These are phyloP conservation scores for Ensete glaucum DNA, from an alignment of 176 grass and related monocot species.

Conservation along the genomic window DNA sequence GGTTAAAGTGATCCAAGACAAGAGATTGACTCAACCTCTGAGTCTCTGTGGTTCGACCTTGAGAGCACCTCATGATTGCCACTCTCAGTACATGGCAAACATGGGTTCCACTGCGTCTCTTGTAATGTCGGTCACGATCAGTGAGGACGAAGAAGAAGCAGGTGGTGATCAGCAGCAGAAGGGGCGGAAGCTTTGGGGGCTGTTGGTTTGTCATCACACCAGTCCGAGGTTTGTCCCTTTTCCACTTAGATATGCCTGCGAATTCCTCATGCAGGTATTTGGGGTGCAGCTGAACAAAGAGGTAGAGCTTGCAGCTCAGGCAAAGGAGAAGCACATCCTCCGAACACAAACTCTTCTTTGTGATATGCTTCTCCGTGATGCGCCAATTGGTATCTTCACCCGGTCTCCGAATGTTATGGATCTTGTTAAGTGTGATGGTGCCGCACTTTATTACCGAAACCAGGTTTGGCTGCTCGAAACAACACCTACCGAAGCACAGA, in stretches of 20 bases:
- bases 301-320: slow-evolving; percentile 65
- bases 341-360: slow-evolving; percentile 80
- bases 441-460: slow-evolving; percentile 73
- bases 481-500: slow-evolving; percentile 54
- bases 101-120: slow-evolving; percentile 88
- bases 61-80: slow-evolving; percentile 81
- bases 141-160: slow-evolving; percentile 59
- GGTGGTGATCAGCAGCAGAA: slow-evolving; percentile 40
- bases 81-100: slow-evolving; percentile 93
- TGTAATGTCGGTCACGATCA: slow-evolving; percentile 92
- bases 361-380: slow-evolving; percentile 88
- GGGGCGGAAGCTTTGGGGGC: slow-evolving; percentile 76
- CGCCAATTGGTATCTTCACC: slow-evolving; percentile 85
- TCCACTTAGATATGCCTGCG: slow-evolving; percentile 87
- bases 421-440: slow-evolving; percentile 78
- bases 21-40: slow-evolving; percentile 47
- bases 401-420: slow-evolving; percentile 88
- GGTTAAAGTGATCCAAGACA: slow-evolving; percentile 73
- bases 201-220: slow-evolving; percentile 89
- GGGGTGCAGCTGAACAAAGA: slow-evolving; percentile 90
- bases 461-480: slow-evolving; percentile 59
- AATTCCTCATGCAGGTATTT: slow-evolving; percentile 95
- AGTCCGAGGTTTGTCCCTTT: slow-evolving; percentile 81
- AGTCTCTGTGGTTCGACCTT: slow-evolving; percentile 76
- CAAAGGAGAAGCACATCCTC: slow-evolving; percentile 89